Evolutionary conservation across 805 yeast genomes (phyloP), one percentile per base, ranked within the genome.

Genomic region (Candida incommunis): DNA sequence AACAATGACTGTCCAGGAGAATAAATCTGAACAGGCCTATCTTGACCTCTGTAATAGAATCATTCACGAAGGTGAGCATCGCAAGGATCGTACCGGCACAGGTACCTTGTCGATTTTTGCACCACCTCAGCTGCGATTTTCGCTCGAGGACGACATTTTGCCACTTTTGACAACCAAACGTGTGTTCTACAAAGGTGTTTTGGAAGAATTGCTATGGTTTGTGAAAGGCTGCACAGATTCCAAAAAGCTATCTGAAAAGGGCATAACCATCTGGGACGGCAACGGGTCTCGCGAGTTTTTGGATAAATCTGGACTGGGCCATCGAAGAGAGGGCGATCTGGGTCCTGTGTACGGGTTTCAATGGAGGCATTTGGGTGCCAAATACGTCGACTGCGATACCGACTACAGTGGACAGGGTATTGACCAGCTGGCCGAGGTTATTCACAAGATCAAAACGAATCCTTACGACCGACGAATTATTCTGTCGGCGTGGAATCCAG

Each of bases 281-380:
- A 92, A 92, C 61, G 98, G 97, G 9, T 83, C 95, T 29, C 71
- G 96, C 49, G 95, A 86, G 62, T 92, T 76, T 60, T 68, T 92
- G 45, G 96, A 92, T 60, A 72, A 76, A 3, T 65, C 87, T 29
- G 98, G 97, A 0, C 71, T 92, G 41, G 71, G 72, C 0, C 70
- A 82, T 48, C 78, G 95, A 59, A 70, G 87, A 48, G 96, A 78
- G 55, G 97, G 97, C 45, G 99, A 92, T 64, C 64, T 92, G 54
- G 99, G 99, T 1, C 98, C 99, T 1, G 96, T 92, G 2, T 92
- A 92, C 61, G 99, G 99, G 0, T 92, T 92, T 66, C 99, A 92
- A 64, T 92, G 99, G 99, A 78, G 99, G 56, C 98, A 92, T 64
- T 92, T 92, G 62, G 98, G 98, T 40, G 98, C 99, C 3, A 78